Conservation (phyloP, 352 stramenopile species). For the Globisporangium nagaii region DNA sequence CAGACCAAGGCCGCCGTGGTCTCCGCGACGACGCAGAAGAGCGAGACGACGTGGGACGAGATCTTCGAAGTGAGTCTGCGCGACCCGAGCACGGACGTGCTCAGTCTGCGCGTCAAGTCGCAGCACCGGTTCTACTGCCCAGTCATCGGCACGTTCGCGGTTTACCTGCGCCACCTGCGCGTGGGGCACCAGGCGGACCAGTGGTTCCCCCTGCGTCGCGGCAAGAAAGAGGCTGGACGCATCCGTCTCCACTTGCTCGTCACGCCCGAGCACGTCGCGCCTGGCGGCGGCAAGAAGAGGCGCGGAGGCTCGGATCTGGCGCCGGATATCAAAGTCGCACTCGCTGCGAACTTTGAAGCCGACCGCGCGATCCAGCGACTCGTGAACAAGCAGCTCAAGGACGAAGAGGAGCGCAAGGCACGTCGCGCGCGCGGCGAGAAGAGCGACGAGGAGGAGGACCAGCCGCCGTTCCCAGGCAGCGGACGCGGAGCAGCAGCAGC, state of each 20-base stretch:
- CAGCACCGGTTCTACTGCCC: slow-evolving; percentile 61
- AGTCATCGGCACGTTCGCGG: slow-evolving; percentile 48
- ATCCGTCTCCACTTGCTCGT: slow-evolving; percentile 56
- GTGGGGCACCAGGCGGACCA: slow-evolving; percentile 40
- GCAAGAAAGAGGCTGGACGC: slow-evolving; percentile 28
- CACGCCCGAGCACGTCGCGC: slow-evolving; percentile 41
- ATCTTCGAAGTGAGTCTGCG: slow-evolving; percentile 59
- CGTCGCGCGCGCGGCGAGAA: slow-evolving; percentile 9
- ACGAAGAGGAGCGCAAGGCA: slow-evolving; percentile 22
- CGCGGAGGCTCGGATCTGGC: slow-evolving; percentile 28
- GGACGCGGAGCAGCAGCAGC: too few relatives aligned
- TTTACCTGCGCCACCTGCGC: slow-evolving; percentile 43
- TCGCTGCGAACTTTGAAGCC: slow-evolving; percentile 47
- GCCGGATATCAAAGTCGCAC: slow-evolving; percentile 31
- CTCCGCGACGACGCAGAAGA: slow-evolving; percentile 43
- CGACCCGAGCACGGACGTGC: slow-evolving; percentile 40
- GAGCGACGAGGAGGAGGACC: slow-evolving; percentile 1
- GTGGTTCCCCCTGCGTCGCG: slow-evolving; percentile 52
- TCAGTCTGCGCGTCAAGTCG: slow-evolving; percentile 73
- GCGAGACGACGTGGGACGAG: slow-evolving; percentile 62
- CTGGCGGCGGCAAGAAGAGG: slow-evolving; percentile 16
- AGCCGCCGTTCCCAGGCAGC: neutral
- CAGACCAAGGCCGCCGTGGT: slow-evolving; percentile 36
- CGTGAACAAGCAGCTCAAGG: slow-evolving; percentile 29
- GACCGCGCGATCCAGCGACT: slow-evolving; percentile 60